phyloP scores from a whole-genome alignment of 257 asterid species.

The Ligustrum vulgare region DNA sequence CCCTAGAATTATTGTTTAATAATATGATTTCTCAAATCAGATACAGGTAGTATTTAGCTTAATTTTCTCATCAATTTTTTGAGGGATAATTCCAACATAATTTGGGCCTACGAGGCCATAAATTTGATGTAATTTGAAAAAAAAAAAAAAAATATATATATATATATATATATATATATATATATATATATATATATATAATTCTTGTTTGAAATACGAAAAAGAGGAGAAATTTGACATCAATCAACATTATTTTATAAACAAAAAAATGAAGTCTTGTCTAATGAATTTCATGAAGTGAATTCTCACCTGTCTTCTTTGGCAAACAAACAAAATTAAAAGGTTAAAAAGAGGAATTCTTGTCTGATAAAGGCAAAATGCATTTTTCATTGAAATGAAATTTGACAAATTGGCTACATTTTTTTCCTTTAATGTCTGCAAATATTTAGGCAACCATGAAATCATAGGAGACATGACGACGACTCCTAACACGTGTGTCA shows the following conservation, averaged over 20 bases:
- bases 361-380: not conserved
- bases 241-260: not conserved
- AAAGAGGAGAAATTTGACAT: not conserved
- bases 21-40: too few species aligned
- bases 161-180: too few species aligned
- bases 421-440: constrained; percentile 37
- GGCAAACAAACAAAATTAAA: not conserved
- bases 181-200: too few species aligned
- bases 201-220: not conserved
- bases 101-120: too few species aligned
- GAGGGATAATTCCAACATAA: too few species aligned
- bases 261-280: not conserved
- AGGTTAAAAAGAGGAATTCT: not conserved
- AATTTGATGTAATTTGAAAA: too few species aligned
- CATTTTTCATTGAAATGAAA: not conserved
- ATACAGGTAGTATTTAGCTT: too few species aligned
- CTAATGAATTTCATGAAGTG: not conserved
- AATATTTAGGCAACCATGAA: constrained; percentile 28
- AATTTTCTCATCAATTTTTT: too few species aligned
- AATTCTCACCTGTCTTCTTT: not conserved
- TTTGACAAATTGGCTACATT: not conserved
- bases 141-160: too few species aligned
- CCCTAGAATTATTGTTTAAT: too few species aligned
- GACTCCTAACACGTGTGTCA: constrained; percentile 22
- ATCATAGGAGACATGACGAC: constrained; percentile 34